These are phyloP conservation scores for Nicotiana tomentosiformis DNA, from an alignment of 257 asterid species.

Conservation along the genomic window DNA sequence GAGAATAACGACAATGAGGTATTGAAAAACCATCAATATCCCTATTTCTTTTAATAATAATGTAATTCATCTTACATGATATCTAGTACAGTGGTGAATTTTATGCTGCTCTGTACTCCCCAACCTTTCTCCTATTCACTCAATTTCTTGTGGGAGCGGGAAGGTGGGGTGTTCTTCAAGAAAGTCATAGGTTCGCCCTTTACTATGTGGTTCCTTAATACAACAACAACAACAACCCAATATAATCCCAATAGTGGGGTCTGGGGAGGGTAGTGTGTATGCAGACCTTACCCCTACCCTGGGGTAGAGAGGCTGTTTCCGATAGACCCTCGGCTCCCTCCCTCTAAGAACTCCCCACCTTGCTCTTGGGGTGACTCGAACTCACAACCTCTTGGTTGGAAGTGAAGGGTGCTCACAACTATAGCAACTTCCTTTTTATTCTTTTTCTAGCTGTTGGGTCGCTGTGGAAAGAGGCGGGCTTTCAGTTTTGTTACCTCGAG, in stretches of 20 bases:
- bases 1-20: constrained; percentile 63
- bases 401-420: no score
- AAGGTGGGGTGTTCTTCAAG: background rate
- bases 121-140: background rate
- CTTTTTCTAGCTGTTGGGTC: background rate
- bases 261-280: no score
- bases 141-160: background rate
- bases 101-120: background rate
- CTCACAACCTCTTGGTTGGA: no score
- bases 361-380: no score
- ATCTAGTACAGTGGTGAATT: background rate
- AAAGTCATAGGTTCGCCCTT: background rate
- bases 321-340: no score
- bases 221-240: no score
- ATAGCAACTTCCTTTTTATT: background rate
- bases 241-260: no score
- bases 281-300: no score
- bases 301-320: no score
- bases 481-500: background rate
- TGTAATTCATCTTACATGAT: background rate
- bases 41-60: background rate
- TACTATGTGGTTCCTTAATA: background rate
- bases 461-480: background rate
- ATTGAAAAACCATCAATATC: constrained; percentile 6
- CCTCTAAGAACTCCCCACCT: no score